A percentile compares a stretch with the other conserved stretches of the same genome.
Evolutionary conservation across 495 filamentous ascomycete genomes (phyloP).

Genomic region (Parathielavia hyrcaniae): DNA sequence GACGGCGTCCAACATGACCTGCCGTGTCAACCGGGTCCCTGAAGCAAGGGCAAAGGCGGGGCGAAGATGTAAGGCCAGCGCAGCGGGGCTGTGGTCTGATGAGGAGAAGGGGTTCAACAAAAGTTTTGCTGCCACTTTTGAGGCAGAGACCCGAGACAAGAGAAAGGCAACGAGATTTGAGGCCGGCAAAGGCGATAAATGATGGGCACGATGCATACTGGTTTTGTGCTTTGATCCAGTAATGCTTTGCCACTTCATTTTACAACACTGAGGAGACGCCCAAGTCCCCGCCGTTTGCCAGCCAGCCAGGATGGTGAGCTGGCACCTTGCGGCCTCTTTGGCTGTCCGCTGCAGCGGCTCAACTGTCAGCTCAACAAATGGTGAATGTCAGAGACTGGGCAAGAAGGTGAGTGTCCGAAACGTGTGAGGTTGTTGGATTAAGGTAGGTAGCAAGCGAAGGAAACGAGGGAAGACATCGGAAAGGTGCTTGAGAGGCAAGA

Average conservation of each 20-base stretch:
- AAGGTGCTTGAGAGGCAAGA: background rate
- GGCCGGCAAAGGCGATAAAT: background rate
- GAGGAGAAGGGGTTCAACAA: too few species aligned
- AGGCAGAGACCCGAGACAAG: background rate
- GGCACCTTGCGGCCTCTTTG: background rate
- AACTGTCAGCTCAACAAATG: background rate
- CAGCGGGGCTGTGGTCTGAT: constrained; percentile 22
- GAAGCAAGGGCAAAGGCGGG: constrained; percentile 22
- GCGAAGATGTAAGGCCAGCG: constrained; percentile 34
- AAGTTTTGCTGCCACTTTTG: background rate
- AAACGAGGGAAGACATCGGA: background rate
- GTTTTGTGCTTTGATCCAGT: constrained; percentile 21
- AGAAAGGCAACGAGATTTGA: constrained; percentile 7
- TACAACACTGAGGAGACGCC: too few species aligned
- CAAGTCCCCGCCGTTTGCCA: too few species aligned
- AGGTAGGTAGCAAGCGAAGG: background rate
- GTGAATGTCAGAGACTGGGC: background rate
- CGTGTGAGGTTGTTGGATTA: too few species aligned
- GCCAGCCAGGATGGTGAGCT: constrained; percentile 12
- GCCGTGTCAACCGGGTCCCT: constrained; percentile 24
- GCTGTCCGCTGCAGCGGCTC: background rate
- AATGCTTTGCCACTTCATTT: constrained; percentile 3
- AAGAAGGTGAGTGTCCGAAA: background rate
- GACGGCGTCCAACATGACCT: constrained; percentile 13
- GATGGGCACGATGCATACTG: constrained; percentile 15